phyloP scores from a whole-genome alignment of 106 monocot species.

The Amphibolis antarctica region DNA sequence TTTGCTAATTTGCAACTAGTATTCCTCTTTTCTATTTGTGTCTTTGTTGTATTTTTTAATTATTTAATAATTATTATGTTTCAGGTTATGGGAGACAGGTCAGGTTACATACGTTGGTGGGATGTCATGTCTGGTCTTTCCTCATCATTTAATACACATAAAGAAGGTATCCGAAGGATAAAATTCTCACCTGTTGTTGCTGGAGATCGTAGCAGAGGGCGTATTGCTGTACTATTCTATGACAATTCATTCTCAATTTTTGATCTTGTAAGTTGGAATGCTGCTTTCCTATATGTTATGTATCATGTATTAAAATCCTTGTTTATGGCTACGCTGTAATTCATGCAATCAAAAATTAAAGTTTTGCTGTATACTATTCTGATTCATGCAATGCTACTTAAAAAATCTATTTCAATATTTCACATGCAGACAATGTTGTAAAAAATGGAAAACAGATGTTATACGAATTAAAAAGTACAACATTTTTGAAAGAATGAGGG shows the following conservation, averaged over 20 bases:
- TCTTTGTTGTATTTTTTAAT: neutral
- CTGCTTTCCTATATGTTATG: neutral
- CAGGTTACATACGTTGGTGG: slow-evolving; percentile 99
- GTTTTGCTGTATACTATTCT: too few species aligned
- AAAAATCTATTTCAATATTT: too few species aligned
- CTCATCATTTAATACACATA: slow-evolving; percentile 93
- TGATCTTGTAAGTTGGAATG: slow-evolving; percentile 76
- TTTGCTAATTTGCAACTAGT: neutral
- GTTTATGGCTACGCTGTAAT: neutral
- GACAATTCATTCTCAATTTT: slow-evolving; percentile 97
- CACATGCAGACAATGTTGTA: too few species aligned
- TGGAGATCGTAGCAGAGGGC: slow-evolving; percentile 88
- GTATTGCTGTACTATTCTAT: slow-evolving; percentile 91
- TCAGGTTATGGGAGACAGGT: slow-evolving; percentile 97
- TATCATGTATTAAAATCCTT: neutral
- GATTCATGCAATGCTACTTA: too few species aligned
- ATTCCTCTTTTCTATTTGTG: neutral
- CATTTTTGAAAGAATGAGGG: too few species aligned
- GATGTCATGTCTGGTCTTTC: slow-evolving; percentile 91
- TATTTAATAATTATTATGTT: neutral
- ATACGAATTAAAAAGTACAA: too few species aligned
- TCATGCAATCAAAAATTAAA: too few species aligned
- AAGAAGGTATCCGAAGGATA: slow-evolving; percentile 94
- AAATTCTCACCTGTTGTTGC: slow-evolving; percentile 96
- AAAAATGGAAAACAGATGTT: too few species aligned